phyloP scores from a whole-genome alignment of 192 early-diverging fungal genomes.

The Coemansia sp. region DNA sequence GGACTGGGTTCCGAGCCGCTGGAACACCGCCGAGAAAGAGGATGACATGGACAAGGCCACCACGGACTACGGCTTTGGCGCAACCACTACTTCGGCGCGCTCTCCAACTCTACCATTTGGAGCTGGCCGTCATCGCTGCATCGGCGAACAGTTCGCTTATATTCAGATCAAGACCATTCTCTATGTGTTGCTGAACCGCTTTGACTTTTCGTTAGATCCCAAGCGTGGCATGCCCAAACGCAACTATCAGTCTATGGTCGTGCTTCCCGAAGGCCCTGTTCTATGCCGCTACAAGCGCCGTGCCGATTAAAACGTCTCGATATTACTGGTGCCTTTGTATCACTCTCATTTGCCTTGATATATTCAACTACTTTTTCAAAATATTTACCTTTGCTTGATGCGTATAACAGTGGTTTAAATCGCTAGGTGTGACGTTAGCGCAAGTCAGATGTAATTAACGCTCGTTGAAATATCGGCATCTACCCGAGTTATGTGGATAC shows the following conservation, averaged over 20 bases:
- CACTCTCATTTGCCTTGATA: neutral
- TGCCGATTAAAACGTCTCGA: neutral
- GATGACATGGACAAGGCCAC: constrained; percentile 56
- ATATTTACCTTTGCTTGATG: neutral
- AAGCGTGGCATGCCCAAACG: constrained; percentile 73
- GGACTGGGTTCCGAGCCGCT: constrained; percentile 80
- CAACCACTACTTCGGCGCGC: constrained; percentile 63
- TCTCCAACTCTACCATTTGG: constrained; percentile 95
- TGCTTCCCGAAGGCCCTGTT: constrained; percentile 74
- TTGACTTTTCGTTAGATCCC: constrained; percentile 67
- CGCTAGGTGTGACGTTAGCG: neutral
- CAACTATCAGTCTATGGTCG: constrained; percentile 92
- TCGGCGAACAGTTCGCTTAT: constrained; percentile 96
- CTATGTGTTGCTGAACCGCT: constrained; percentile 75
- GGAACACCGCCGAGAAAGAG: constrained; percentile 60
- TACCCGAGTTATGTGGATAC: neutral
- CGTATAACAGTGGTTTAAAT: neutral
- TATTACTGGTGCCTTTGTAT: neutral
- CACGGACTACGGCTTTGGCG: constrained; percentile 78
- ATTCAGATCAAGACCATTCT: constrained; percentile 95
- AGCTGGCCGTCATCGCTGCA: constrained; percentile 97
- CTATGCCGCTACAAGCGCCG: constrained; percentile 55
- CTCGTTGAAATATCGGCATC: neutral
- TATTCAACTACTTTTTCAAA: neutral
- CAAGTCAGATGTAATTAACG: neutral